Conservation (phyloP, 345 rosid genomes). For the Mercurialis annua region DNA sequence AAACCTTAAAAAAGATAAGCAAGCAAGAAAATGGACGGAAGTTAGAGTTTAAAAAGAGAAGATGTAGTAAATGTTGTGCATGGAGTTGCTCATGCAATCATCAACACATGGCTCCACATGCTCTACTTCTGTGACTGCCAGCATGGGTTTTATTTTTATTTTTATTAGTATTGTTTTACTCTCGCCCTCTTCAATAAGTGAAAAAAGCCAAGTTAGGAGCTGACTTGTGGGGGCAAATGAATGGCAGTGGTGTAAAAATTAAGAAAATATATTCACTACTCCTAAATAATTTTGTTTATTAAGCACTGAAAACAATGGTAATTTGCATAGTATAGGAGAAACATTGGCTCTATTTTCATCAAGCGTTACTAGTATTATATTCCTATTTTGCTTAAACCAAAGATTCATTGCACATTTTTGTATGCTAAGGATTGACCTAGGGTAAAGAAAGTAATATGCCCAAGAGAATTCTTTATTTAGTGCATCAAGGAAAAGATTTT, state of each 20-base stretch:
- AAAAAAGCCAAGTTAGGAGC: neutral
- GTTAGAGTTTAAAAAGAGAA: neutral
- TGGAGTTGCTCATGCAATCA: slow-evolving; percentile 21
- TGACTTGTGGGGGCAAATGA: neutral
- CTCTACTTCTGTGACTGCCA: slow-evolving; percentile 4
- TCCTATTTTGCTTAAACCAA: neutral
- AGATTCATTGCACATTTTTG: neutral
- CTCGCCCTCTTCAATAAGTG: neutral
- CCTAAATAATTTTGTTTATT: neutral
- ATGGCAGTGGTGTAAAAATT: too few relatives aligned
- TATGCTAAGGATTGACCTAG: neutral
- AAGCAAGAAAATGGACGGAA: too few relatives aligned
- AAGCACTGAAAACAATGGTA: slow-evolving; percentile 11
- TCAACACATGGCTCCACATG: slow-evolving; percentile 35
- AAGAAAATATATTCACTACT: neutral
- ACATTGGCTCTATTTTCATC: neutral
- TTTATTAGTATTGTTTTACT: too few relatives aligned
- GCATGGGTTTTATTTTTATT: neutral
- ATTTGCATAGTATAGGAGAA: neutral
- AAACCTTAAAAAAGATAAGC: too few relatives aligned
- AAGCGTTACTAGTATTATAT: neutral
- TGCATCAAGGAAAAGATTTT: too few relatives aligned
- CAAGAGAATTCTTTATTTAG: neutral
- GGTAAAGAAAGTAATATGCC: neutral
- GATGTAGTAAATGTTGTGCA: neutral